Percentiles rank a stretch among this genome's conserved stretches.
Evolutionary conservation across 352 stramenopile species (phyloP).

Genomic region (Globisporangium takayamanum): DNA sequence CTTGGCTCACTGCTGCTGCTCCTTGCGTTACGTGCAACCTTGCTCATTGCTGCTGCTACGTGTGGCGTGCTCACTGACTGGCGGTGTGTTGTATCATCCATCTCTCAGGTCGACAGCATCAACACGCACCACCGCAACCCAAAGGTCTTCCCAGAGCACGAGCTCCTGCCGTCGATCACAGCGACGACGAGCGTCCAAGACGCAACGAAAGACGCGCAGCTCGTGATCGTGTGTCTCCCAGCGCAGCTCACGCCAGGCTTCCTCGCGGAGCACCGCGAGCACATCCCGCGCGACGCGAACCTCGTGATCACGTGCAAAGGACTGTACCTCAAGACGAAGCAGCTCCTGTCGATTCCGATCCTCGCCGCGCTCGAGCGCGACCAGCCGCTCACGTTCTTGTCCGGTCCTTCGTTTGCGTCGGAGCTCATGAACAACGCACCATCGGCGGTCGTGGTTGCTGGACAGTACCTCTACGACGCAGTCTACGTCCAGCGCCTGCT

Average conservation of each 20-base stretch:
- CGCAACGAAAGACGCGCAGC: slow-evolving; percentile 81
- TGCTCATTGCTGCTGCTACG: not conserved
- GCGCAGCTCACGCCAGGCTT: slow-evolving; percentile 93
- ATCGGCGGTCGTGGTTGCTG: slow-evolving; percentile 94
- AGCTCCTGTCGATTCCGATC: slow-evolving; percentile 95
- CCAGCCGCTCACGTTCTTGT: slow-evolving; percentile 94
- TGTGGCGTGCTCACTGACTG: not conserved
- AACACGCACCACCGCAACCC: slow-evolving; percentile 90
- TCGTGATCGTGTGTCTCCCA: slow-evolving; percentile 95
- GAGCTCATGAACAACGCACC: slow-evolving; percentile 94
- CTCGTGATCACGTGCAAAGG: slow-evolving; percentile 94
- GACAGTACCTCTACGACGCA: slow-evolving; percentile 88
- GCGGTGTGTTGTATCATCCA: not conserved
- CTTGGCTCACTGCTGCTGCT: not conserved
- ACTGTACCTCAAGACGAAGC: slow-evolving; percentile 93
- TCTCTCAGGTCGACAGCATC: slow-evolving; percentile 79
- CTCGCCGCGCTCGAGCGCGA: slow-evolving; percentile 87
- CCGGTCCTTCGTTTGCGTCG: slow-evolving; percentile 93
- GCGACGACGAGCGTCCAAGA: slow-evolving; percentile 88
- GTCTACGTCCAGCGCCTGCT: slow-evolving; percentile 79
- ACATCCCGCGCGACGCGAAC: slow-evolving; percentile 86
- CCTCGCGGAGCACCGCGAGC: slow-evolving; percentile 75
- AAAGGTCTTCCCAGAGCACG: slow-evolving; percentile 87
- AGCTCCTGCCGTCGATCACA: slow-evolving; percentile 71
- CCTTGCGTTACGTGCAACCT: not conserved